Evolutionary conservation across 2,329 filamentous ascomycete genomes (phyloP).

Genomic region (Aplosporella prunicola): DNA sequence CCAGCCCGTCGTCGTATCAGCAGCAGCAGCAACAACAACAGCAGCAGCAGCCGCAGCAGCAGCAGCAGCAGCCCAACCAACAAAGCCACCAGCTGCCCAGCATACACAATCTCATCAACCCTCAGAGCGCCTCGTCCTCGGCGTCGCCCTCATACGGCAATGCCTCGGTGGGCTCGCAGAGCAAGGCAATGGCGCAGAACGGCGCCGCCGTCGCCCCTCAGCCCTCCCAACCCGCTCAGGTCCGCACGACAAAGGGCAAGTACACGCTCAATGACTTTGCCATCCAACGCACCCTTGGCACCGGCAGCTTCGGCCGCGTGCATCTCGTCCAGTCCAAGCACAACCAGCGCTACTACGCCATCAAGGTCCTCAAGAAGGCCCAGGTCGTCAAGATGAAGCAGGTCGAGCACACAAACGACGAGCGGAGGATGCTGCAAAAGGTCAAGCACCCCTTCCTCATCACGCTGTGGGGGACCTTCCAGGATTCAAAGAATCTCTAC

Average conservation of each 20-base stretch:
- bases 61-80: conserved; percentile 13
- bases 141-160: conserved; percentile 18
- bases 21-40: conserved; percentile 4
- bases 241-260: conserved; percentile 84
- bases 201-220: conserved; percentile 29
- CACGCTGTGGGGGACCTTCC: conserved; percentile 96
- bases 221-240: conserved; percentile 20
- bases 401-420: conserved; percentile 98
- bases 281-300: conserved; percentile 84
- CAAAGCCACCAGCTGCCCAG: conserved; percentile 61
- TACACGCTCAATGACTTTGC: conserved; percentile 88
- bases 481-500: conserved; percentile 90
- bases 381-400: conserved; percentile 99
- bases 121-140: conserved; percentile 34
- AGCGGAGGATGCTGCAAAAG: conserved; percentile 87
- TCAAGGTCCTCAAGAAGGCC: conserved; percentile 97
- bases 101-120: conserved; percentile 77
- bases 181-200: conserved; percentile 19
- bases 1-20: conserved; percentile 6
- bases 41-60: no score
- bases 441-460: conserved; percentile 98
- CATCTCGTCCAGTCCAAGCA: conserved; percentile 96
- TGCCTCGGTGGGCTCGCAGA: conserved; percentile 11
- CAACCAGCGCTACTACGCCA: conserved; percentile 94
- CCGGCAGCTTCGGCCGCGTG: conserved; percentile 92